These are phyloP conservation scores for Cunninghamia lanceolata DNA, from an alignment of 75 land plant species.

Conservation along the genomic window DNA sequence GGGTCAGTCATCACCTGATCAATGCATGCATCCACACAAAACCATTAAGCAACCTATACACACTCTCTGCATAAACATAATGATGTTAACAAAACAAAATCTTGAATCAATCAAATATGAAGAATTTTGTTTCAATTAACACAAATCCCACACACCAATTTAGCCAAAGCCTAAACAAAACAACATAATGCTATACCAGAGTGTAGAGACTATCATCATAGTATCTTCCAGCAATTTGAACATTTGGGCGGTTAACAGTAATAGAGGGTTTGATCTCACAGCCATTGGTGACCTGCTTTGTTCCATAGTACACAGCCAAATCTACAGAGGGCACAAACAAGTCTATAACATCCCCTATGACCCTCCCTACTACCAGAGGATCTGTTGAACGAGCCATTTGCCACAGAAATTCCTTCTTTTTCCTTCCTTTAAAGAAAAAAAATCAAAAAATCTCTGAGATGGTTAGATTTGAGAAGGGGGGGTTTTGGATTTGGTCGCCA, in stretches of 20 bases:
- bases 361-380: slow-evolving; percentile 72
- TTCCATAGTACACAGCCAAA: slow-evolving; percentile 48
- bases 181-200: slow-evolving; percentile 30
- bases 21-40: not conserved
- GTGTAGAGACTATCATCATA: slow-evolving; percentile 44
- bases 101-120: not conserved
- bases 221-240: slow-evolving; percentile 39
- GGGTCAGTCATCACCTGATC: slow-evolving; percentile 78
- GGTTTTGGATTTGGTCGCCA: not conserved
- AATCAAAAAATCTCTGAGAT: not conserved
- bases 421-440: not conserved
- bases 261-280: slow-evolving; percentile 69
- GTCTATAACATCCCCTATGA: slow-evolving; percentile 78
- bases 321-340: slow-evolving; percentile 50
- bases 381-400: slow-evolving; percentile 44
- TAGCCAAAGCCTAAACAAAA: not conserved
- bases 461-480: not conserved
- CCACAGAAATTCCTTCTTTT: not conserved
- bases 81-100: not conserved
- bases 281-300: slow-evolving; percentile 67
- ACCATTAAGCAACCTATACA: not conserved
- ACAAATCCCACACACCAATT: not conserved
- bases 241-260: slow-evolving; percentile 37
- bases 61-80: not conserved
- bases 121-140: not conserved